Percentiles rank a stretch among this genome's conserved stretches.
Evolutionary conservation across 257 asterid species (phyloP).

Genomic region (Nicotiana attenuata): DNA sequence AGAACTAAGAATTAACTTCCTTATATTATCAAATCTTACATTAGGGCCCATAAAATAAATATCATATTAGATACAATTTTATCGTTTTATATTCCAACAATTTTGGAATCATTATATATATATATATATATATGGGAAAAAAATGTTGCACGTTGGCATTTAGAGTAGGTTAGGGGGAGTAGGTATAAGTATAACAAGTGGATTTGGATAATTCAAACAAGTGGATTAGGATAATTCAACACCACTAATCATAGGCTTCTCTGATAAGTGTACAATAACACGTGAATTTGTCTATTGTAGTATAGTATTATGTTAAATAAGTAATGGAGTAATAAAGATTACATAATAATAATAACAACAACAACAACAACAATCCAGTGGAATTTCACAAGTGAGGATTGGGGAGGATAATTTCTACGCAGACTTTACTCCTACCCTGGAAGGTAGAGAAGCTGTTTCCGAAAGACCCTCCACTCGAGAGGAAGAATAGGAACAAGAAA

Average conservation of each 20-base stretch:
- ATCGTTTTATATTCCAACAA: not conserved
- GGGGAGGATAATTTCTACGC: too few species aligned
- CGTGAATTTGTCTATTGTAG: not conserved
- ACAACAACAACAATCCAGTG: too few species aligned
- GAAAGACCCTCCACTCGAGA: too few species aligned
- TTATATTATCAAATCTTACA: too few species aligned
- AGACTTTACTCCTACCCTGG: rapidly evolving
- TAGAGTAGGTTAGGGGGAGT: slow-evolving; percentile 1
- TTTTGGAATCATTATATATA: not conserved
- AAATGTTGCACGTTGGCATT: not conserved
- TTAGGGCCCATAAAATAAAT: too few species aligned
- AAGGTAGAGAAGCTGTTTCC: too few species aligned
- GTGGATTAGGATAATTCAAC: not conserved
- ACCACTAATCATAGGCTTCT: not conserved
- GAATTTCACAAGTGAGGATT: too few species aligned
- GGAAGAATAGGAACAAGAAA: too few species aligned
- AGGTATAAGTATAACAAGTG: not conserved
- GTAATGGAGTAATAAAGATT: not conserved
- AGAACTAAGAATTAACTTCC: too few species aligned
- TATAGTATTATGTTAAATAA: not conserved
- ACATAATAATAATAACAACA: not conserved
- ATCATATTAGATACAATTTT: too few species aligned
- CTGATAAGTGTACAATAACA: not conserved
- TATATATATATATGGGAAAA: too few species aligned
- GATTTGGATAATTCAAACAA: not conserved